Evolutionary conservation across 305 asterid genomes (phyloP).

Genomic region (Fraxinus paxiana): DNA sequence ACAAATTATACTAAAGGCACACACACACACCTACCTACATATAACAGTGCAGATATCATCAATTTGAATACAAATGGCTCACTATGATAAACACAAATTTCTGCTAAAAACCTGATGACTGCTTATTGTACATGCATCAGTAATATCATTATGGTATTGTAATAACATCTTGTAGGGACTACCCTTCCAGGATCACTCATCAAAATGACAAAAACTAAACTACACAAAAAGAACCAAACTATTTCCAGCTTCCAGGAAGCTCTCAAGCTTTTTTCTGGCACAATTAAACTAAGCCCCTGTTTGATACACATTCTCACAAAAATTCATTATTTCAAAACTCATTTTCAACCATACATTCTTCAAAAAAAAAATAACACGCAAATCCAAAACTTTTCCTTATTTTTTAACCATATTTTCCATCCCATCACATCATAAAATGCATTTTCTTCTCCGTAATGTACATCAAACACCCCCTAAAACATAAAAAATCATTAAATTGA

Average conservation of each 20-base stretch:
- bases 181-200: not conserved
- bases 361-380: too few species aligned
- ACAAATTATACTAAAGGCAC: not conserved
- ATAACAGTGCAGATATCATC: not conserved
- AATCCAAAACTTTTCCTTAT: too few species aligned
- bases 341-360: too few species aligned
- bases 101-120: not conserved
- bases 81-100: not conserved
- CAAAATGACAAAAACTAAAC: not conserved
- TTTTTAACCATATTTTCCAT: too few species aligned
- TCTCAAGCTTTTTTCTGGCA: not conserved
- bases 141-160: not conserved
- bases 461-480: not conserved
- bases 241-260: not conserved
- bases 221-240: not conserved
- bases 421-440: too few species aligned
- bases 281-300: not conserved
- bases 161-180: not conserved
- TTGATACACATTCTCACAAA: too few species aligned
- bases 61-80: not conserved
- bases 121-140: not conserved
- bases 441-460: too few species aligned
- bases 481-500: not conserved
- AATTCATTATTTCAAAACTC: too few species aligned
- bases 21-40: not conserved